Percentiles rank a stretch among this genome's conserved stretches.
phyloP scores from a whole-genome alignment of 2,329 filamentous ascomycete genomes.

The Dothistroma pini region DNA sequence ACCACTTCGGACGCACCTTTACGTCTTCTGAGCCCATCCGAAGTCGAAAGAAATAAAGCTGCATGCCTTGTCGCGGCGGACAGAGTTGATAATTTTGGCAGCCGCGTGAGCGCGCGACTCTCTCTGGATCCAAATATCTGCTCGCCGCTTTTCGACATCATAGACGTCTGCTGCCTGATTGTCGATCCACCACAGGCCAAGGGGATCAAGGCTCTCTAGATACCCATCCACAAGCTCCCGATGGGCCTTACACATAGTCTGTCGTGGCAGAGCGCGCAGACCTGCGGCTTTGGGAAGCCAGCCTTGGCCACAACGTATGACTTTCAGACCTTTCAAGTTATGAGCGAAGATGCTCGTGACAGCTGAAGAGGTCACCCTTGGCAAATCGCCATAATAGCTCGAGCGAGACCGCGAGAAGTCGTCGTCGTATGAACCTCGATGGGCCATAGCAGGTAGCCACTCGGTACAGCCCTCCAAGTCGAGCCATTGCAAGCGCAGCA shows the following conservation, averaged over 20 bases:
- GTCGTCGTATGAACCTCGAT: conserved; percentile 3
- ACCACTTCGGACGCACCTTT: not conserved
- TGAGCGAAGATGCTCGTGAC: conserved; percentile 38
- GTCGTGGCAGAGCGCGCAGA: conserved; percentile 32
- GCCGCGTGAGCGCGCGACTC: conserved; percentile 2
- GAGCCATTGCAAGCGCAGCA: conserved; percentile 59
- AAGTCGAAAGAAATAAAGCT: conserved; percentile 11
- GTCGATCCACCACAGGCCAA: not conserved
- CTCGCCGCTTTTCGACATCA: conserved; percentile 29
- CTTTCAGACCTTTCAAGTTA: conserved; percentile 44
- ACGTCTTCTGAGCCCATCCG: conserved; percentile 9
- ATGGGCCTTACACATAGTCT: conserved; percentile 14
- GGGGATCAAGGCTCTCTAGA: conserved; percentile 3
- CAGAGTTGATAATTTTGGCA: conserved; percentile 27
- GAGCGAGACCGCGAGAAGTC: not conserved
- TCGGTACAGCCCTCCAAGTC: conserved; percentile 58
- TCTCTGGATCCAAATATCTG: conserved; percentile 23
- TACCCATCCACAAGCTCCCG: conserved; percentile 11
- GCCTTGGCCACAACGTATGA: conserved; percentile 43
- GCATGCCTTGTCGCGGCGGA: conserved; percentile 19
- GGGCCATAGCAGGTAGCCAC: conserved; percentile 53
- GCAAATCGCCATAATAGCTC: not conserved
- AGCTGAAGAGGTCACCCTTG: conserved; percentile 16
- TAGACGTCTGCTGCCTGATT: conserved; percentile 11
- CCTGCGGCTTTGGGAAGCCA: conserved; percentile 37